Evolutionary conservation across 2,329 filamentous ascomycete species (phyloP).

Genomic region (Diplodia mutila): DNA sequence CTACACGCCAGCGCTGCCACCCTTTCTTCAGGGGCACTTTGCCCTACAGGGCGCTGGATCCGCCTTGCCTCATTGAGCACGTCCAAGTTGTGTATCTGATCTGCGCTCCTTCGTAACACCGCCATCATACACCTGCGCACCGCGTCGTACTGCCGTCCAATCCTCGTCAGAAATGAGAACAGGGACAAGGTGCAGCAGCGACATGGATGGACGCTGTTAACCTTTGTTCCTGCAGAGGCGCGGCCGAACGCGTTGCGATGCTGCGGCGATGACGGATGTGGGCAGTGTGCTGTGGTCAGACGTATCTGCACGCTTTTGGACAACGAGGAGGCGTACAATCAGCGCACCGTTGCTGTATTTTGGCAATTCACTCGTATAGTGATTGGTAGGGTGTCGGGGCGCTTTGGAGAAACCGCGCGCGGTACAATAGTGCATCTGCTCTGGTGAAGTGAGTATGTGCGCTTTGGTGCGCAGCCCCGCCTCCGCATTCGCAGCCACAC

Average conservation of each 20-base stretch:
- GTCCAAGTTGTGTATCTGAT: not conserved
- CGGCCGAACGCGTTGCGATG: conserved; percentile 1
- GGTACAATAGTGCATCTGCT: not conserved
- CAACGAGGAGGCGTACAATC: not conserved
- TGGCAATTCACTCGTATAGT: not conserved
- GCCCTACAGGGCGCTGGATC: conserved; percentile 3
- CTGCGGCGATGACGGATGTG: not conserved
- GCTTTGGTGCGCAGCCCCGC: not conserved
- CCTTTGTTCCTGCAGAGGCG: not conserved
- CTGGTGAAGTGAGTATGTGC: conserved; percentile 2
- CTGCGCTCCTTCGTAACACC: not conserved
- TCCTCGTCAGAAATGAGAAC: not conserved
- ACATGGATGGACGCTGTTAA: not conserved
- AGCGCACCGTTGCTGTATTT: not conserved
- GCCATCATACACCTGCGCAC: not conserved
- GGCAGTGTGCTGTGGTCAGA: conserved; percentile 1
- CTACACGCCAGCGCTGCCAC: conserved; percentile 5
- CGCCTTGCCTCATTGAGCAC: not conserved
- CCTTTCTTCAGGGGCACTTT: conserved; percentile 19
- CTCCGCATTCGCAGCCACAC: conserved; percentile 11
- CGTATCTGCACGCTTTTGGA: not conserved
- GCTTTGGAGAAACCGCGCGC: not conserved
- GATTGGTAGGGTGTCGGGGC: not conserved
- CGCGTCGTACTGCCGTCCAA: not conserved
- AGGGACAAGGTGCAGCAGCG: not conserved